Percentiles rank a stretch among this genome's conserved stretches.
Evolutionary conservation across 2,329 filamentous ascomycete genomes (phyloP).

Genomic region (Trichophyton verrucosum): DNA sequence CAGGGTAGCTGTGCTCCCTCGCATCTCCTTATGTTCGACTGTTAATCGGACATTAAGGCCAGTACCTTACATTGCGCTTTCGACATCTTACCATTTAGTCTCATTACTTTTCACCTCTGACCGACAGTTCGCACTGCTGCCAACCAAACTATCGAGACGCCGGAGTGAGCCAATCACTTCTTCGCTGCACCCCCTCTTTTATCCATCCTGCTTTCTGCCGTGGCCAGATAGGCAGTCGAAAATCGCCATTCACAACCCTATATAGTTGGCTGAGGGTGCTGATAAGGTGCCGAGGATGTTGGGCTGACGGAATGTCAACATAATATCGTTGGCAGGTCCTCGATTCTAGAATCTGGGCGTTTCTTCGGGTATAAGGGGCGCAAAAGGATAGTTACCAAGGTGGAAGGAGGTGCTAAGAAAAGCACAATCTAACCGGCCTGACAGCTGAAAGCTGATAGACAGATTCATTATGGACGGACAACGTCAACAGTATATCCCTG

Average conservation of each 20-base stretch:
- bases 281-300: not conserved
- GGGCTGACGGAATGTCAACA: not conserved
- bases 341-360: not conserved
- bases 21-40: not conserved
- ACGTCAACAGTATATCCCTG: slow-evolving; percentile 6
- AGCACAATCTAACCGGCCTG: too few relatives aligned
- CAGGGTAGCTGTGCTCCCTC: not conserved
- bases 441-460: not conserved
- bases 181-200: not conserved
- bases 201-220: not conserved
- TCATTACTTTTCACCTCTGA: not conserved
- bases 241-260: not conserved
- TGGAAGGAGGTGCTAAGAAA: not conserved
- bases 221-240: not conserved
- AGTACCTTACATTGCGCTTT: not conserved
- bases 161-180: not conserved
- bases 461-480: not conserved
- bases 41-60: not conserved
- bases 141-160: not conserved
- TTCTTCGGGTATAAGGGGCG: not conserved
- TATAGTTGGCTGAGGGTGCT: not conserved
- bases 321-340: not conserved
- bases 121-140: not conserved
- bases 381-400: not conserved
- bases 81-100: not conserved